These are phyloP conservation scores for Cucumis melo DNA, from an alignment of 306 rosid species.

Conservation along the genomic window DNA sequence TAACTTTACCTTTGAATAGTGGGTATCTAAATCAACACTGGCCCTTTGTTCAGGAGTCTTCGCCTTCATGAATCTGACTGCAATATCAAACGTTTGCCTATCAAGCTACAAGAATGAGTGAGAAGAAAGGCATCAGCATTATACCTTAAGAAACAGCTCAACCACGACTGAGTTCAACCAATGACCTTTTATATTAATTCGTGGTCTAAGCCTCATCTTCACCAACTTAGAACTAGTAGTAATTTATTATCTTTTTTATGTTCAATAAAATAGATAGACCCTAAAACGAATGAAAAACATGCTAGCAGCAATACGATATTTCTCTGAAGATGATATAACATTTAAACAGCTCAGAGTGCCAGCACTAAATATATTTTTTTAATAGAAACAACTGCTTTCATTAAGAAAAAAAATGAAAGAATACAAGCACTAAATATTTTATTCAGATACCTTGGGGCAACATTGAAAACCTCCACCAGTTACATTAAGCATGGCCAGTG, in stretches of 20 bases:
- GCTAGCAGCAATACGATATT: background rate
- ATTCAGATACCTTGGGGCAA: slow-evolving; percentile 62
- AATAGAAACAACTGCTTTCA: no score
- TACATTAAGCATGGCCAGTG: slow-evolving; percentile 83
- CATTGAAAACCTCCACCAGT: slow-evolving; percentile 90
- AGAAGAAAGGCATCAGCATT: background rate
- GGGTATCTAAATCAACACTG: slow-evolving; percentile 95
- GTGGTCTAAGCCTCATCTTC: background rate
- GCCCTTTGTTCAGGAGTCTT: slow-evolving; percentile 95
- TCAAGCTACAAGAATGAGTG: slow-evolving; percentile 42
- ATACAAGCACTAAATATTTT: background rate
- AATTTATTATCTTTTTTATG: background rate
- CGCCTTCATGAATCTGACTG: slow-evolving; percentile 71
- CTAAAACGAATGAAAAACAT: background rate
- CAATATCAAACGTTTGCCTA: slow-evolving; percentile 48
- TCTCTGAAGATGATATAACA: background rate
- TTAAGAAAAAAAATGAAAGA: no score
- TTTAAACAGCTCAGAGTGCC: background rate
- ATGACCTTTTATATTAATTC: background rate
- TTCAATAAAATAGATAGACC: background rate
- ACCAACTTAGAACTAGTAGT: background rate
- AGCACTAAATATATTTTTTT: background rate
- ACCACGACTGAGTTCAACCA: background rate
- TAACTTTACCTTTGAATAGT: slow-evolving; percentile 59
- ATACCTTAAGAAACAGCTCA: background rate